Evolutionary conservation across 306 rosid genomes (phyloP).

Genomic region (Vigna angularis): DNA sequence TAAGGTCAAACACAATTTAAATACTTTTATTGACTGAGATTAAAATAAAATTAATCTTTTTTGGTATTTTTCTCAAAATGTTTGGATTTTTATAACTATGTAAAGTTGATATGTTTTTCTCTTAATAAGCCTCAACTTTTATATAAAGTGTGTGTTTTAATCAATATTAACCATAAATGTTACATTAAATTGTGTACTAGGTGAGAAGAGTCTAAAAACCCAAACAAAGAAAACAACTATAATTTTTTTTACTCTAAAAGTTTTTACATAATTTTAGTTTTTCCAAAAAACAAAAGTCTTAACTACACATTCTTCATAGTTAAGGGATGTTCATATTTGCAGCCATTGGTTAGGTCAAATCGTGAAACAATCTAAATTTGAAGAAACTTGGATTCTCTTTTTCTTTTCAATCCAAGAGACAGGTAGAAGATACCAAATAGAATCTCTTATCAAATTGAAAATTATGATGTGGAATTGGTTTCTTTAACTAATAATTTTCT

Average conservation of each 20-base stretch:
- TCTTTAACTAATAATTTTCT: neutral
- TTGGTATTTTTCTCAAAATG: too few relatives aligned
- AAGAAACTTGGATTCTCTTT: conserved; percentile 8
- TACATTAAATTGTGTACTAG: neutral
- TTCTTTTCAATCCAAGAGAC: neutral
- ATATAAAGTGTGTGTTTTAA: neutral
- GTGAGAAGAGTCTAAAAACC: neutral
- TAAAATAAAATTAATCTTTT: too few relatives aligned
- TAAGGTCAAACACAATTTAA: too few relatives aligned
- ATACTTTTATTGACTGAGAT: rapidly evolving
- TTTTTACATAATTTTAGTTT: too few relatives aligned
- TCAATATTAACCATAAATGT: neutral
- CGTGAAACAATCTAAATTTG: neutral
- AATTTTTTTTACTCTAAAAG: neutral
- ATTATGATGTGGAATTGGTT: neutral
- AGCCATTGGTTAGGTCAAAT: neutral
- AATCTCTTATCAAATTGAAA: neutral
- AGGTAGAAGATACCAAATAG: conserved; percentile 13
- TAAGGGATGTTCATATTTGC: neutral
- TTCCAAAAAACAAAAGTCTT: neutral
- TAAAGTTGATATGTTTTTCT: too few relatives aligned
- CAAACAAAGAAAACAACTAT: neutral
- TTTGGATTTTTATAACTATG: too few relatives aligned
- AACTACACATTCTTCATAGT: neutral
- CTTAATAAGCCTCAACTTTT: too few relatives aligned